These are phyloP conservation scores for Pseudogymnoascus sp. DNA, from an alignment of 2,329 filamentous ascomycete genomes.

Conservation along the genomic window DNA sequence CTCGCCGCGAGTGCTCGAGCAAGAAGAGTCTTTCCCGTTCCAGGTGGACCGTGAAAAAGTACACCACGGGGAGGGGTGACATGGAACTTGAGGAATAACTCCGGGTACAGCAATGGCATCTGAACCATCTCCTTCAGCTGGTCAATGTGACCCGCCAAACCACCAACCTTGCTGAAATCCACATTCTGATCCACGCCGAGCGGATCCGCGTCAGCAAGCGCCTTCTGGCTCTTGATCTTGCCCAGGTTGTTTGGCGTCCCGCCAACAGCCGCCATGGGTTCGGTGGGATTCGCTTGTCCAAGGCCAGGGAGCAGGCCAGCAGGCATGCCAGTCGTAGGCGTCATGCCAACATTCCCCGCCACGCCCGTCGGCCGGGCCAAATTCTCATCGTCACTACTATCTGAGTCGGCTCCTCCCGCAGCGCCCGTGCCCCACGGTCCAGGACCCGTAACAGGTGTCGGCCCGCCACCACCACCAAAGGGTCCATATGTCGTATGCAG, in stretches of 20 bases:
- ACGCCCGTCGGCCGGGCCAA: constrained; percentile 49
- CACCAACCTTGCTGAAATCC: constrained; percentile 89
- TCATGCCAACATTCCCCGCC: constrained; percentile 60
- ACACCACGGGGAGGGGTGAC: constrained; percentile 93
- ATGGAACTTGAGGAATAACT: constrained; percentile 84
- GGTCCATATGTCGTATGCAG: constrained; percentile 87
- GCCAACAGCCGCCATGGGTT: constrained; percentile 44
- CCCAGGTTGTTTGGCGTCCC: constrained; percentile 75
- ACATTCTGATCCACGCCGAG: constrained; percentile 88
- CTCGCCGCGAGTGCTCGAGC: constrained; percentile 88
- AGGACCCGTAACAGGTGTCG: constrained; percentile 38
- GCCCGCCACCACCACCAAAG: constrained; percentile 77
- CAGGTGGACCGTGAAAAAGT: constrained; percentile 91
- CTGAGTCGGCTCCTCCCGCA: constrained; percentile 75
- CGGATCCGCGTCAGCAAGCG: constrained; percentile 86
- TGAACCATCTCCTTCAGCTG: constrained; percentile 99
- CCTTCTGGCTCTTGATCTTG: constrained; percentile 87
- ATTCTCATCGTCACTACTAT: constrained; percentile 93
- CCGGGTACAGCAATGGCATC: constrained; percentile 85
- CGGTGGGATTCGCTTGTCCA: constrained; percentile 46
- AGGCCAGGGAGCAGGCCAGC: constrained; percentile 43
- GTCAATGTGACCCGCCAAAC: constrained; percentile 86
- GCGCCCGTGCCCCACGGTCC: constrained; percentile 69
- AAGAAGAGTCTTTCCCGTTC: constrained; percentile 91
- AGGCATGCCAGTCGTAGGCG: constrained; percentile 44